Evolutionary conservation across 78 protist species (phyloP).

Genomic region (Parvularia atlantis): DNA sequence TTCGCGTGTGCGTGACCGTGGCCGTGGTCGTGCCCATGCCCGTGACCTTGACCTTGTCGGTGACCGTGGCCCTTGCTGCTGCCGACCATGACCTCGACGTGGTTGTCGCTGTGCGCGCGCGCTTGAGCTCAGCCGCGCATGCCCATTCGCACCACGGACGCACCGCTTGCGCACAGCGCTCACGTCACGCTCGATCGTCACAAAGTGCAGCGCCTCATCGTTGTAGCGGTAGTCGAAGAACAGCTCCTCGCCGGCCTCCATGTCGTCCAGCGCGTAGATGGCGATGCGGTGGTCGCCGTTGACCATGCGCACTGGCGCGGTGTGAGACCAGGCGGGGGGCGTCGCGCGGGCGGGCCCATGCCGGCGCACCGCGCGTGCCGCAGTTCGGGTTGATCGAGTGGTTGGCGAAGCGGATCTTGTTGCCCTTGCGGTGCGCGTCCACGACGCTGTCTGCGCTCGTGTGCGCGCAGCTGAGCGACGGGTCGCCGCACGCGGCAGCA

Average conservation of each 20-base stretch:
- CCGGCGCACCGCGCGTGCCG: background rate
- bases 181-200: too few relatives aligned
- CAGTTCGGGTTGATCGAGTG: constrained; percentile 13
- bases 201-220: too few relatives aligned
- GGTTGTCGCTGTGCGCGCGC: too few relatives aligned
- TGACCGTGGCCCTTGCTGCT: too few relatives aligned
- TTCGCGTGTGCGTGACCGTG: too few relatives aligned
- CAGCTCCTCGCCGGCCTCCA: constrained; percentile 12
- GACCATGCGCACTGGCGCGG: background rate
- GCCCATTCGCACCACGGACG: too few relatives aligned
- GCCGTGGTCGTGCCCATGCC: too few relatives aligned
- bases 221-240: constrained; percentile 10
- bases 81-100: too few relatives aligned
- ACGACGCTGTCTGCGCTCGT: background rate
- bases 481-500: background rate
- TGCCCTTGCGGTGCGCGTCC: constrained; percentile 18
- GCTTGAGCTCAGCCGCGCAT: too few relatives aligned
- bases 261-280: background rate
- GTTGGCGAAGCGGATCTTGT: constrained; percentile 17
- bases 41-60: too few relatives aligned
- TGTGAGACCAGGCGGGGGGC: background rate
- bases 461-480: too few relatives aligned
- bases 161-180: too few relatives aligned
- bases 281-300: constrained; percentile 14
- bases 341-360: background rate